Percentiles rank a stretch among this genome's conserved stretches.
These are phyloP conservation scores for Debaryomyces udenii DNA, from an alignment of 1,139 yeast genomes.

Conservation along the genomic window DNA sequence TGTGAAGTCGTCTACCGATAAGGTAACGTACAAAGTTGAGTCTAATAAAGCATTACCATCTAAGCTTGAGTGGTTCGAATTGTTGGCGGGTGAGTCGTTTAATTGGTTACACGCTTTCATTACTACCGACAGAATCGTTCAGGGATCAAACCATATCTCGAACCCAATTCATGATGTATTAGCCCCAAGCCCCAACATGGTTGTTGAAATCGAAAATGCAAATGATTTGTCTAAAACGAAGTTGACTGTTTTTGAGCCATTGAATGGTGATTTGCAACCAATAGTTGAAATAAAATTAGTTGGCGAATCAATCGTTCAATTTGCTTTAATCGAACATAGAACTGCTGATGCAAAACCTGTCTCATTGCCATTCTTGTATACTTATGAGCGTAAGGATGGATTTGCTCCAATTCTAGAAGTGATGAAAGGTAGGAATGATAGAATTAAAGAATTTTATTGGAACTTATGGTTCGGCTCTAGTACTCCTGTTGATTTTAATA, in stretches of 20 bases:
- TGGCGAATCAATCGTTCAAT: slow-evolving; percentile 55
- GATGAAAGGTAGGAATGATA: slow-evolving; percentile 85
- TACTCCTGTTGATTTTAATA: slow-evolving; percentile 59
- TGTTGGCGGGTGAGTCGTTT: slow-evolving; percentile 76
- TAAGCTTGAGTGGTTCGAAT: slow-evolving; percentile 68
- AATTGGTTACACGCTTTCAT: slow-evolving; percentile 94
- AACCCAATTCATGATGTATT: slow-evolving; percentile 83
- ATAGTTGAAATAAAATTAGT: slow-evolving; percentile 65
- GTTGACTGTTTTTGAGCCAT: slow-evolving; percentile 67
- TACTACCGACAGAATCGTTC: slow-evolving; percentile 78
- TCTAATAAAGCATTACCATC: slow-evolving; percentile 43
- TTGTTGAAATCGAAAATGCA: slow-evolving; percentile 63
- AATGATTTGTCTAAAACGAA: slow-evolving; percentile 56
- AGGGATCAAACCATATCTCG: slow-evolving; percentile 74
- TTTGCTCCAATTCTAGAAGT: slow-evolving; percentile 93
- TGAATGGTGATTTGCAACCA: slow-evolving; percentile 71
- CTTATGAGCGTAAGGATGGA: slow-evolving; percentile 81
- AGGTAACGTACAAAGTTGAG: slow-evolving; percentile 40
- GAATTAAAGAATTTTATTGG: slow-evolving; percentile 98
- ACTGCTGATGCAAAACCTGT: slow-evolving; percentile 76
- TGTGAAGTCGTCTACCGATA: slow-evolving; percentile 37
- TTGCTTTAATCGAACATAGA: slow-evolving; percentile 85
- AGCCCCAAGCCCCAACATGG: slow-evolving; percentile 67
- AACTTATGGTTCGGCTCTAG: slow-evolving; percentile 87
- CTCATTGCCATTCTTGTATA: slow-evolving; percentile 75